A percentile compares a stretch with the other conserved stretches of the same genome.
Evolutionary conservation across 805 yeast species (phyloP).

Genomic region (Candida anglica): DNA sequence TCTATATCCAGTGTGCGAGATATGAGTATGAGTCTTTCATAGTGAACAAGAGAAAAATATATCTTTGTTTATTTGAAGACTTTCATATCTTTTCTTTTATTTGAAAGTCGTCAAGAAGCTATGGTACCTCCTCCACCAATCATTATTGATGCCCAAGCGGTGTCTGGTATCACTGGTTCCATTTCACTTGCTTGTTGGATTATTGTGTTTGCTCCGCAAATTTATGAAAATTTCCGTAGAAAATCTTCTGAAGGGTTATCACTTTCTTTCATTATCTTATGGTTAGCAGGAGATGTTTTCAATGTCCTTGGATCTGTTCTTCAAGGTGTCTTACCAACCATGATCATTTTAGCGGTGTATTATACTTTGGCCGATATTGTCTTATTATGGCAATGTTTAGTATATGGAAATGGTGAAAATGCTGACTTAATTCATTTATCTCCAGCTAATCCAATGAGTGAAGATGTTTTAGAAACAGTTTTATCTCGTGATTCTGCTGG

Average conservation of each 20-base stretch:
- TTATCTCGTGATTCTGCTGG: conserved; percentile 36
- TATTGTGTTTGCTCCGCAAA: conserved; percentile 95
- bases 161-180: conserved; percentile 78
- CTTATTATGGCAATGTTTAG: conserved; percentile 75
- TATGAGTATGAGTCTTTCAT: too few species aligned
- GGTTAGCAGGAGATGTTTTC: conserved; percentile 93
- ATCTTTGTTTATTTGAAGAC: too few species aligned
- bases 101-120: background rate
- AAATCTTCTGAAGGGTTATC: conserved; percentile 90
- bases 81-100: too few species aligned
- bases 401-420: conserved; percentile 61
- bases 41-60: too few species aligned
- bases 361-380: conserved; percentile 90
- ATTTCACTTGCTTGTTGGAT: conserved; percentile 97
- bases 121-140: conserved; percentile 67
- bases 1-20: too few species aligned
- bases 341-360: conserved; percentile 88
- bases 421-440: conserved; percentile 78
- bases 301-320: conserved; percentile 87
- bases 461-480: conserved; percentile 62
- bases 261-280: conserved; percentile 75
- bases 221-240: conserved; percentile 83
- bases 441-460: conserved; percentile 83
- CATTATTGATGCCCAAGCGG: conserved; percentile 61
- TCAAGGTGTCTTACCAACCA: conserved; percentile 90